Base-by-base conservation (phyloP, 2,329 filamentous ascomycete species). In the Corinectria fuckeliana region DNA sequence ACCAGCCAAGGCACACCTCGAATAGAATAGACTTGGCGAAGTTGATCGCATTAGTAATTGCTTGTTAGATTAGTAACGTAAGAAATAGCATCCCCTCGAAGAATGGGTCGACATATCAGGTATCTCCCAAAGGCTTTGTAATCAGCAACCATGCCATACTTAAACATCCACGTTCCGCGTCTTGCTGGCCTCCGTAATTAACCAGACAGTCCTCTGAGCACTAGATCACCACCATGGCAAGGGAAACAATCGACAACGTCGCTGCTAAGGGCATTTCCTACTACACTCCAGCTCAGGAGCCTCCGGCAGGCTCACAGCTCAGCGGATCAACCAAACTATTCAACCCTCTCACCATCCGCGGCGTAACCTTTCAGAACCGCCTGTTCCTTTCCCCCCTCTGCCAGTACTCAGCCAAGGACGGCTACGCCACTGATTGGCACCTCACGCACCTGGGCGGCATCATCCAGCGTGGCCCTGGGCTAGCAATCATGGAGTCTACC, bases 371-470 rank as follows among this genome's bases (percentile, higher is more conserved):
- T 11, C 34, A n/a, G 2, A 38, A 38, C 16, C 34, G 34, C 34
- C 16, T 38, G 1, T 16, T 38, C 16, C n/a, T 38, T 16, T n/a
- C 34, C 3, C 16, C 16, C 9, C 3, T 38, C 3, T 16, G 16
- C 9, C n/a, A 16, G 8, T 38, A 18, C n/a, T 18, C 8, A 2
- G 16, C 5, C 42, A 47, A 74, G 9, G 70, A 78, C 20, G 76
- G 91, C 13, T 87, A 90, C 70, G 81, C 84, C 62, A 91, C 86
- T 0, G 76, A 83, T 64, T 93, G 88, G 88, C 90, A 92, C 71
- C 71, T 89, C 44, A 85, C 89, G 3, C 90, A 92, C 66, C 77
- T 91, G n/a, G 90, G 90, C 8, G 88, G 88, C 21, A 91, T 92
- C 59, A 80, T 89, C 23, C 82, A 86, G 67, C 85, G 89, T 3